Evolutionary conservation across 805 yeast species (phyloP), one percentile per base, ranked within the genome.

Genomic region (Lachancea cidri): DNA sequence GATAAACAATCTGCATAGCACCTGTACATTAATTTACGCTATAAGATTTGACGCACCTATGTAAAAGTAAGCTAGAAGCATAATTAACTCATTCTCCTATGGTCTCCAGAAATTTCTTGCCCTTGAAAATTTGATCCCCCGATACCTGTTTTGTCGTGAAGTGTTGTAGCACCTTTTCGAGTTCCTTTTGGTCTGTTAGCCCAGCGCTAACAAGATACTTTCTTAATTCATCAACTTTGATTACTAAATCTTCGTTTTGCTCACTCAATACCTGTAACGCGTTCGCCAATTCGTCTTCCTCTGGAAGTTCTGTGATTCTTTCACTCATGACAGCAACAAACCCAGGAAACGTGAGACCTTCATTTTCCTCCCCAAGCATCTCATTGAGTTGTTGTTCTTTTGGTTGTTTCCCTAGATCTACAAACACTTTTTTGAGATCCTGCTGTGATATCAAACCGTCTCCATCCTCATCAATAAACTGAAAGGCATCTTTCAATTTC

Each of bases 381-480:
- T 53, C 41, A 1, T 63, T 52, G 3, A 82, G 51, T 13, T 73
- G 70, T 0, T 64, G 62, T 8, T 72, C 73, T 3, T 63, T 54
- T 2, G 64, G 55, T 2, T 63, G 64, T 35, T 75, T 71, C 1
- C 81, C 84, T 13, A 82, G 48, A 8, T 75, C 72, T 31, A 72
- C 66, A 46, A 78, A 71, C 14, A 81, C 68, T 17, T 72, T 68
- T 29, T 64, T 66, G 40, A 89, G 54, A 59, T 85, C 93, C 1
- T 67, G 58, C 22, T 61, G 54, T 1, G 82, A 66, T 33, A 85
- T 77, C 4, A 61, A 55, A 1, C 87, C 86, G 53, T 88, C 94
- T 18, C 82, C 79, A 46, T 89, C 91, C 29, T 83, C 83, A 55
- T 89, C 96, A 5, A 89, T 76, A 50, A 86, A 60, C 20, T 85